A percentile compares a stretch with the other conserved stretches of the same genome.
Evolutionary conservation across 148 eudicot genomes (phyloP).

Genomic region (Rhododendron ferrugineum): DNA sequence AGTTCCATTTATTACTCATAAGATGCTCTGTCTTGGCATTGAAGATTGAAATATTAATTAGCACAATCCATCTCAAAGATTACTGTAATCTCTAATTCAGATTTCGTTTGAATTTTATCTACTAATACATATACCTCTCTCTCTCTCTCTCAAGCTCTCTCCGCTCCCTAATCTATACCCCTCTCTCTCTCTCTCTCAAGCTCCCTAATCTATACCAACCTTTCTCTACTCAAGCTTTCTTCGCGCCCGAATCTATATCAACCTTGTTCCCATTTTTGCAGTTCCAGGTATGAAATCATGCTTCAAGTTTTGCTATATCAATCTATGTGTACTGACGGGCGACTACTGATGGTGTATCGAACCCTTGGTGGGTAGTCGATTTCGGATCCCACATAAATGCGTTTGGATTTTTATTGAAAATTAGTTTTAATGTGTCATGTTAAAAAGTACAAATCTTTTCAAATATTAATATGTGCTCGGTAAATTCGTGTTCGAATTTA

Average conservation of each 20-base stretch:
- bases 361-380: too few relatives aligned
- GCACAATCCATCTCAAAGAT: background rate
- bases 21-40: background rate
- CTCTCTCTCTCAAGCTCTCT: background rate
- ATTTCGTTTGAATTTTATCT: too few relatives aligned
- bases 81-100: background rate
- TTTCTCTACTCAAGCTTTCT: background rate
- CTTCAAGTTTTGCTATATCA: background rate
- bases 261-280: background rate
- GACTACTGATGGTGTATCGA: background rate
- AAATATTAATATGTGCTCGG: background rate
- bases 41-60: background rate
- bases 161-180: too few relatives aligned
- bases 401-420: background rate
- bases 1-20: too few relatives aligned
- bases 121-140: background rate
- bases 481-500: too few relatives aligned
- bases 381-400: too few relatives aligned
- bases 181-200: background rate
- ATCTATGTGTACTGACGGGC: background rate
- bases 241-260: background rate
- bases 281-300: background rate
- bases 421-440: background rate
- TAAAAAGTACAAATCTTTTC: background rate
- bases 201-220: too few relatives aligned